These are phyloP conservation scores for Coemansia sp. DNA, from an alignment of 192 early-diverging fungal species.

Conservation along the genomic window DNA sequence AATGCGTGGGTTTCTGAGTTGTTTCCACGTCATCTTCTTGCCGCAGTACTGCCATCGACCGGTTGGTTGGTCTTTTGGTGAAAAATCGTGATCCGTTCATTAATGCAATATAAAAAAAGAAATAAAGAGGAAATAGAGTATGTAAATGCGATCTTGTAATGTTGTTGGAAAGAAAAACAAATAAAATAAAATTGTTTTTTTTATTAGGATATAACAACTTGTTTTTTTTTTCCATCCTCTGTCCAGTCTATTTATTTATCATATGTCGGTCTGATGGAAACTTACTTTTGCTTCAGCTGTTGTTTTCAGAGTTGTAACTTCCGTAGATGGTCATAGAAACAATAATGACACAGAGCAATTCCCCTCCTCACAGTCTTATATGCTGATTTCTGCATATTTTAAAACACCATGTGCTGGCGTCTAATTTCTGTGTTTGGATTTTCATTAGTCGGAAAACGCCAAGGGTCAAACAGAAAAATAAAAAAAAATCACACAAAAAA, in stretches of 20 bases:
- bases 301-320: background rate
- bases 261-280: no score
- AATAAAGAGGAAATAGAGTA: background rate
- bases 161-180: no score
- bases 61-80: background rate
- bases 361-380: background rate
- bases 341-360: background rate
- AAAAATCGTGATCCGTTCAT: background rate
- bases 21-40: background rate
- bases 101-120: background rate
- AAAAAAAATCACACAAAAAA: background rate
- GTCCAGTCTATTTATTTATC: no score
- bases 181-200: no score
- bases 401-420: background rate
- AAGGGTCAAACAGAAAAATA: background rate
- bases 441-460: background rate
- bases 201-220: no score
- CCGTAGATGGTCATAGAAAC: background rate
- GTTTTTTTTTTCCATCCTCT: no score
- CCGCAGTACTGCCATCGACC: background rate
- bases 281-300: no score
- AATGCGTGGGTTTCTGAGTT: slow-evolving; percentile 19
- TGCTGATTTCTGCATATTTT: background rate
- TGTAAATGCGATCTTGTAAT: background rate
- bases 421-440: background rate